A percentile compares a stretch with the other conserved stretches of the same genome.
These are phyloP conservation scores for Pseudocercospora fuligena DNA, from an alignment of 2,329 filamentous ascomycete genomes.

Conservation along the genomic window DNA sequence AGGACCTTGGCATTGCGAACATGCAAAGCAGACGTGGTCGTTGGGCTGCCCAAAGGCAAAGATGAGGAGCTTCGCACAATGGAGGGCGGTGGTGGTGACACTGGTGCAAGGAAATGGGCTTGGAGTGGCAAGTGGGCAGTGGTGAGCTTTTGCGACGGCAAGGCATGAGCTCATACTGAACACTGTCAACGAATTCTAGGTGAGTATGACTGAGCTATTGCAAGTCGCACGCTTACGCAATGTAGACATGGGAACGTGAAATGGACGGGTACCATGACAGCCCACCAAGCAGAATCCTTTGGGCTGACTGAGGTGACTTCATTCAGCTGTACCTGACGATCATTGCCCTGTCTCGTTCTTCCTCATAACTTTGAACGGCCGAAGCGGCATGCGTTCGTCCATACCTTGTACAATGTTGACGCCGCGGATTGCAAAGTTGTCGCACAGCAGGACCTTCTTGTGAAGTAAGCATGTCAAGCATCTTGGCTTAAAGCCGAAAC, in stretches of 20 bases:
- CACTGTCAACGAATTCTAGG: background rate
- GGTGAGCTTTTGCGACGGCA: constrained; percentile 78
- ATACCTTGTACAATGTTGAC: background rate
- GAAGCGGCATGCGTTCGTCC: background rate
- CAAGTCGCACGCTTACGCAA: background rate
- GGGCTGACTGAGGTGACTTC: background rate
- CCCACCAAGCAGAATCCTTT: background rate
- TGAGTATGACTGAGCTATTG: background rate
- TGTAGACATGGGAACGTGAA: background rate
- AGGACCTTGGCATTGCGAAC: constrained; percentile 87
- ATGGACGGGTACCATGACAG: background rate
- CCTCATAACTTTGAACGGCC: background rate
- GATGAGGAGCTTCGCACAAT: constrained; percentile 77
- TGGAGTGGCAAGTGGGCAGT: constrained; percentile 98
- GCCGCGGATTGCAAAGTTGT: background rate
- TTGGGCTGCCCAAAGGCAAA: constrained; percentile 78
- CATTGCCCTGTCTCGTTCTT: background rate
- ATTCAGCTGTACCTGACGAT: background rate
- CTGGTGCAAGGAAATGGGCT: constrained; percentile 79
- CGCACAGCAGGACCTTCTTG: too few relatives aligned
- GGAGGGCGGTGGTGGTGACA: constrained; percentile 73
- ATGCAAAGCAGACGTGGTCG: constrained; percentile 95
- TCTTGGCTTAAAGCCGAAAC: background rate
- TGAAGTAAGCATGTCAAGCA: background rate
- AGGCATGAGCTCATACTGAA: constrained; percentile 40